A percentile compares a stretch with the other conserved stretches of the same genome.
Evolutionary conservation across 352 stramenopile species (phyloP).

Genomic region (Phytopythium mirpurense): DNA sequence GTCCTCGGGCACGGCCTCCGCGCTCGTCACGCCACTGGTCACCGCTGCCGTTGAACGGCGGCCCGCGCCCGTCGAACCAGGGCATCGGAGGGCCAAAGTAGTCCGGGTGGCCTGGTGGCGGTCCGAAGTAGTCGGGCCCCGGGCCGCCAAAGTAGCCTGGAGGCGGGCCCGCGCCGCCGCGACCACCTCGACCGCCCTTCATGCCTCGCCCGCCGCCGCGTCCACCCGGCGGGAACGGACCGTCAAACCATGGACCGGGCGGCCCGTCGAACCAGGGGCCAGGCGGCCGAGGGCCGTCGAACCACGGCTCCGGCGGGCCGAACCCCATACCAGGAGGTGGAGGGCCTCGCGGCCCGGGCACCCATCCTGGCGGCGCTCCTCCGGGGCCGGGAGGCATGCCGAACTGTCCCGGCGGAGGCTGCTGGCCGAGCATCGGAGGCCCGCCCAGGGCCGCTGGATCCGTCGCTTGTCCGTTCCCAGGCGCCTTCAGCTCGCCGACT

Average conservation of each 20-base stretch:
- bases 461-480: conserved; percentile 1
- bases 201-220: conserved; percentile 25
- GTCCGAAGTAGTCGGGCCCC: conserved; percentile 69
- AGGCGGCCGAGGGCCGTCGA: conserved; percentile 60
- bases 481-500: not conserved
- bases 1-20: conserved; percentile 19
- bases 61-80: conserved; percentile 64
- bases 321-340: conserved; percentile 34
- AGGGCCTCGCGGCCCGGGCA: not conserved
- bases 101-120: conserved; percentile 63
- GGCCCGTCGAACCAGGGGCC: conserved; percentile 74
- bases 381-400: conserved; percentile 25
- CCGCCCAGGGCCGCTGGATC: conserved; percentile 6
- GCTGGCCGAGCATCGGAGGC: conserved; percentile 18
- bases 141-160: conserved; percentile 67
- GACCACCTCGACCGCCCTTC: conserved; percentile 45
- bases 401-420: conserved; percentile 23
- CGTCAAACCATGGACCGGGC: conserved; percentile 74
- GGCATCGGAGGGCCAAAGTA: conserved; percentile 66
- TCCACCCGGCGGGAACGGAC: conserved; percentile 56
- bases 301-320: conserved; percentile 55
- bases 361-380: conserved; percentile 24
- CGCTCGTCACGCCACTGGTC: conserved; percentile 42
- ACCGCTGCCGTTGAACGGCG: conserved; percentile 40
- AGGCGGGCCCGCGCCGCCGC: conserved; percentile 29